A percentile compares a stretch with the other conserved stretches of the same genome.
These are phyloP conservation scores for Albatrellus sp. DNA, from an alignment of 1,284 basidiomycete species.

Conservation along the genomic window DNA sequence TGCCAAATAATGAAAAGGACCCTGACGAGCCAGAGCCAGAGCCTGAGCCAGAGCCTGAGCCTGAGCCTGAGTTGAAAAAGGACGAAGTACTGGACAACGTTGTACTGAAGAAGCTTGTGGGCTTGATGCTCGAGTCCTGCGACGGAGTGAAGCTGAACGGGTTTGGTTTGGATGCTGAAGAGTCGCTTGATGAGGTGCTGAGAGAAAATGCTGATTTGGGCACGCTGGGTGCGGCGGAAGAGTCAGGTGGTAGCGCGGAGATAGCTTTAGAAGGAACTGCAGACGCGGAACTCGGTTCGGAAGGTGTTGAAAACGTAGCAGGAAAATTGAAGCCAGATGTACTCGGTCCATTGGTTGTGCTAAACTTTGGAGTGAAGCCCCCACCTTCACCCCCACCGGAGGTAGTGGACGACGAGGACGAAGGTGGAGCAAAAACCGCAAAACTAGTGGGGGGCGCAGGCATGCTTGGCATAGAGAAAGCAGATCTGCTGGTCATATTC, in stretches of 20 bases:
- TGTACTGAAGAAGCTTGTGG: background rate
- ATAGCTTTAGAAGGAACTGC: background rate
- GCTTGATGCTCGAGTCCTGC: background rate
- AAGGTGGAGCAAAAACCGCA: conserved; percentile 14
- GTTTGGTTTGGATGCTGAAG: background rate
- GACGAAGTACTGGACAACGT: background rate
- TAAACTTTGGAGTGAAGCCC: conserved; percentile 7
- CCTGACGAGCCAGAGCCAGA: conserved; percentile 14
- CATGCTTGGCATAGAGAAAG: conserved; percentile 19
- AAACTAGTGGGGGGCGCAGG: conserved; percentile 28
- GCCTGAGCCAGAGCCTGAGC: conserved; percentile 11
- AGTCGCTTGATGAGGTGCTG: conserved; percentile 1
- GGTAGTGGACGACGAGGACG: conserved; percentile 2
- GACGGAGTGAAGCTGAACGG: background rate
- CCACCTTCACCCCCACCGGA: too few relatives aligned
- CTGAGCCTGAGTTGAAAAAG: conserved; percentile 14
- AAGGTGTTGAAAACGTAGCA: background rate
- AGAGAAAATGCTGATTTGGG: conserved; percentile 1
- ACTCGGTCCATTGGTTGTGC: background rate
- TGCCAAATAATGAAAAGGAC: background rate
- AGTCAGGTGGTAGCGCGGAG: background rate
- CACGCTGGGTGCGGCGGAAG: background rate
- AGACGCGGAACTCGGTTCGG: background rate
- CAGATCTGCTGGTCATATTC: background rate
- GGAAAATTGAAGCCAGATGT: background rate